Base-by-base conservation (phyloP, 352 stramenopile genomes). In the Pythium angustatum region DNA sequence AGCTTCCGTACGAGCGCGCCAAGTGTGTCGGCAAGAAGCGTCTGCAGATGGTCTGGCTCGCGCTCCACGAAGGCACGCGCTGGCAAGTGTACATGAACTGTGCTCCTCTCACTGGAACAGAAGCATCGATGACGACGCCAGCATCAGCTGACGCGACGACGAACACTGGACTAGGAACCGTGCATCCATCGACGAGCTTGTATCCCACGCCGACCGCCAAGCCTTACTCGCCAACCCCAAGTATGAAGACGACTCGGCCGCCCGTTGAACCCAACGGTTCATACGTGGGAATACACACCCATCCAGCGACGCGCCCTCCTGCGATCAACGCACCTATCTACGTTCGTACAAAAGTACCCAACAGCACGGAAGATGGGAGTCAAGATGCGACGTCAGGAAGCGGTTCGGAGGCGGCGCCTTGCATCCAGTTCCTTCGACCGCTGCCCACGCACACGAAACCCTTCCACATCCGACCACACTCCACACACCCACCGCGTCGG, bases 71-170 rank as follows among this genome's bases (percentile, higher is more conserved):
- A 14, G 40, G 45, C 17, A 33, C 52, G 1, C 24, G 50, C 5
- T 79, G 69, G 72, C 72, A 79, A 58, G 57, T 71, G 8, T 75
- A 79, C 62, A 71, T 68, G 38, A 75, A 78, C 68, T 78, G 64
- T 36, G 62, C 53, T 10, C 52, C 44, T 3, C 52, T 59, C 33
- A 26, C 24, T 2, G 40, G 19, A 22, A 24, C 33, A 4, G 9
- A 33, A 11, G 12, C 41, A 7, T 26, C 49, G 33, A 44, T 6
- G 30, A 36, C 7, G 21, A 22, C 2, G 24, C 26, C 14, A 27
- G 9, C 41, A 22, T 10, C 41, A 28, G 21, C 28, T 19, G n/a
- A 49, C 41, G 2, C 41, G 41, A 22, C 38, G 38, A 17, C 41
- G 19, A 49, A 1, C 14, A 22, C 19, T 14, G 41, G 41, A 17